These are phyloP conservation scores for Metschnikowia kunwiensis DNA, from an alignment of 805 yeast species.

Conservation along the genomic window DNA sequence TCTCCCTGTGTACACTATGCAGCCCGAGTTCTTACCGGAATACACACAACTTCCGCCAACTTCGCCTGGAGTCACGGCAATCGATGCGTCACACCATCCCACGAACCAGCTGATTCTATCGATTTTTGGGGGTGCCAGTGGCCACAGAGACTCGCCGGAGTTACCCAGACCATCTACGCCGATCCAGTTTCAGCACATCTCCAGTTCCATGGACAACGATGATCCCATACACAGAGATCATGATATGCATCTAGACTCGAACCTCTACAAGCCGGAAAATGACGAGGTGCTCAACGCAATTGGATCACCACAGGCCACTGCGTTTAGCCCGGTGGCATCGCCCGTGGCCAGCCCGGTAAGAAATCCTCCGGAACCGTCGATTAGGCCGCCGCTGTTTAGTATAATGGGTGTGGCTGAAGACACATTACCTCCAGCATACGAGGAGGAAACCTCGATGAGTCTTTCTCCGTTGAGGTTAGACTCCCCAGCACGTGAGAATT, in stretches of 20 bases:
- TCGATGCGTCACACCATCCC: conserved; percentile 28
- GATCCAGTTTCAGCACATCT: conserved; percentile 28
- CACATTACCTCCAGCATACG: conserved; percentile 19
- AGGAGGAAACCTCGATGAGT: conserved; percentile 5
- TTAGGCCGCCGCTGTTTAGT: conserved; percentile 18
- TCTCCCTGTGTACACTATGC: conserved; percentile 63
- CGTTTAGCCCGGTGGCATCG: conserved; percentile 15
- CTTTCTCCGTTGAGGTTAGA: conserved; percentile 17
- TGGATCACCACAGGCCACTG: conserved; percentile 19
- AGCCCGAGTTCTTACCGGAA: conserved; percentile 23
- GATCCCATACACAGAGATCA: conserved; percentile 36
- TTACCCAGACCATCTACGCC: conserved; percentile 6
- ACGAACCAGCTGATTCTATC: conserved; percentile 7
- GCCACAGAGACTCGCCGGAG: conserved; percentile 1
- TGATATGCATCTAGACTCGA: conserved; percentile 42
- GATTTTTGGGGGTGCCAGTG: conserved; percentile 1
- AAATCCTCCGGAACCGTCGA: conserved; percentile 11
- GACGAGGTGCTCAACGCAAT: conserved; percentile 25
- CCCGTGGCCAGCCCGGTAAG: conserved; percentile 13
- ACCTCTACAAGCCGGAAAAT: conserved; percentile 53
- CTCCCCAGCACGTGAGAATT: conserved; percentile 1
- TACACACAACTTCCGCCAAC: conserved; percentile 44
- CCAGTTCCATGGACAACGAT: conserved; percentile 25
- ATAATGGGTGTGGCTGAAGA: conserved; percentile 12
- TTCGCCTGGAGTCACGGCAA: conserved; percentile 53